Evolutionary conservation across 192 early-diverging fungal species (phyloP).

Genomic region (Podila horticola): DNA sequence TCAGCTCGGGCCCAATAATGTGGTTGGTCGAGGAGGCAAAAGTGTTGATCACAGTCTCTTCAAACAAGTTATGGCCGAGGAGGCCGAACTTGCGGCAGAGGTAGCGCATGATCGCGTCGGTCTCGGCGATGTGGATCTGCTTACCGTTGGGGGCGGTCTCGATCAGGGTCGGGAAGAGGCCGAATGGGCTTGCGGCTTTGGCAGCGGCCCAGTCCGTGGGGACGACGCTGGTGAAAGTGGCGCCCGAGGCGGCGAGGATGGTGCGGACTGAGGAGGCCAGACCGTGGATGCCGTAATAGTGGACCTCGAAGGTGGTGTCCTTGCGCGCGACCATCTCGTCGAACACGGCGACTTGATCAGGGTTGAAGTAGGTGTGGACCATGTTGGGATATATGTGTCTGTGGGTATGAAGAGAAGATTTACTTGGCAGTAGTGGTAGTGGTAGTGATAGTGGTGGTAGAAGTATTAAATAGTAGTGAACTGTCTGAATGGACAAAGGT

Average conservation of each 20-base stretch:
- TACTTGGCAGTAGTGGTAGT: no score
- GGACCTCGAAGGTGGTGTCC: conserved; percentile 28
- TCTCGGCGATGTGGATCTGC: conserved; percentile 53
- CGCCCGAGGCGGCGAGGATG: not conserved
- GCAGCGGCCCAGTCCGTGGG: conserved; percentile 46
- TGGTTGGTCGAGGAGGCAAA: conserved; percentile 33
- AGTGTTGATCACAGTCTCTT: conserved; percentile 37
- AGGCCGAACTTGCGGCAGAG: conserved; percentile 53
- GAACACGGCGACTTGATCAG: conserved; percentile 25
- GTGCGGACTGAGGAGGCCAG: not conserved
- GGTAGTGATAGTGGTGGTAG: no score
- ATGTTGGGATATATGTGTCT: not conserved
- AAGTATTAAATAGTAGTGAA: no score
- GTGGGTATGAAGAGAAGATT: no score
- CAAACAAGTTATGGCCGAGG: conserved; percentile 22
- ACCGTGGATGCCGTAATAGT: conserved; percentile 26
- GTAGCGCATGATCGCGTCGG: conserved; percentile 59
- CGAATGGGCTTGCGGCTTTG: conserved; percentile 54
- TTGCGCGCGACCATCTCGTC: not conserved
- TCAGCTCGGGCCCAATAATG: conserved; percentile 7
- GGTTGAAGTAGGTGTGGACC: conserved; percentile 27
- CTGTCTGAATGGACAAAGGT: no score
- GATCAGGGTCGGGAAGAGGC: conserved; percentile 58
- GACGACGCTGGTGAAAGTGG: conserved; percentile 6
- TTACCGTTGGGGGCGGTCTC: conserved; percentile 44